phyloP scores from a whole-genome alignment of 2,329 filamentous ascomycete genomes.

The Talaromyces funiculosus region DNA sequence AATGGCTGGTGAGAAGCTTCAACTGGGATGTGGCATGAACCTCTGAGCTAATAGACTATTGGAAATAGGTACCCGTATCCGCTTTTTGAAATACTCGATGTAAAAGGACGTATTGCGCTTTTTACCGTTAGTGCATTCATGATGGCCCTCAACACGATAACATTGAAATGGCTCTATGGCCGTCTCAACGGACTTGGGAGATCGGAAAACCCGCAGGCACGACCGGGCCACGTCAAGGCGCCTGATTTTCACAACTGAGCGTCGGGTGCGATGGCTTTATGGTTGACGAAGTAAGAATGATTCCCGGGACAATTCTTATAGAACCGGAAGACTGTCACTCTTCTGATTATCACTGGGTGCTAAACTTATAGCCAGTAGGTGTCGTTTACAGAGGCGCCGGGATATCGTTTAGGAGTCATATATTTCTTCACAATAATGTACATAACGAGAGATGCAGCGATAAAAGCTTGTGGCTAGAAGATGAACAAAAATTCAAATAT shows the following conservation, averaged over 20 bases:
- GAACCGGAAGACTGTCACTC: neutral
- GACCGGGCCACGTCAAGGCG: conserved; percentile 26
- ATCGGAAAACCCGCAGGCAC: conserved; percentile 18
- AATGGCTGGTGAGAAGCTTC: conserved; percentile 52
- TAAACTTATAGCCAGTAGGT: too few relatives aligned
- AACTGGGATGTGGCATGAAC: neutral
- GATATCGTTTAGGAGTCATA: too few relatives aligned
- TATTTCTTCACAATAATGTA: neutral
- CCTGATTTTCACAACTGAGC: conserved; percentile 17
- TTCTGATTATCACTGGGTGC: too few relatives aligned
- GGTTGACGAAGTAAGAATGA: neutral
- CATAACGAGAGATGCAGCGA: neutral
- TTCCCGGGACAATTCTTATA: neutral
- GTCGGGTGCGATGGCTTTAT: neutral
- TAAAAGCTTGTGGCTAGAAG: neutral
- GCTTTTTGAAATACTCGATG: conserved; percentile 65
- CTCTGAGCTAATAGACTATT: conserved; percentile 14
- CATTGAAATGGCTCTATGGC: conserved; percentile 65
- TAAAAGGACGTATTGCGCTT: conserved; percentile 59
- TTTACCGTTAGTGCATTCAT: conserved; percentile 64
- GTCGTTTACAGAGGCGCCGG: too few relatives aligned
- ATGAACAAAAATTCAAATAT: too few relatives aligned
- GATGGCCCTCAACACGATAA: conserved; percentile 65
- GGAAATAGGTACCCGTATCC: conserved; percentile 72
- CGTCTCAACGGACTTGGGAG: conserved; percentile 38